Base-by-base conservation (phyloP, 1,284 basidiomycete species). In the Cutaneotrichosporon arboriforme region DNA sequence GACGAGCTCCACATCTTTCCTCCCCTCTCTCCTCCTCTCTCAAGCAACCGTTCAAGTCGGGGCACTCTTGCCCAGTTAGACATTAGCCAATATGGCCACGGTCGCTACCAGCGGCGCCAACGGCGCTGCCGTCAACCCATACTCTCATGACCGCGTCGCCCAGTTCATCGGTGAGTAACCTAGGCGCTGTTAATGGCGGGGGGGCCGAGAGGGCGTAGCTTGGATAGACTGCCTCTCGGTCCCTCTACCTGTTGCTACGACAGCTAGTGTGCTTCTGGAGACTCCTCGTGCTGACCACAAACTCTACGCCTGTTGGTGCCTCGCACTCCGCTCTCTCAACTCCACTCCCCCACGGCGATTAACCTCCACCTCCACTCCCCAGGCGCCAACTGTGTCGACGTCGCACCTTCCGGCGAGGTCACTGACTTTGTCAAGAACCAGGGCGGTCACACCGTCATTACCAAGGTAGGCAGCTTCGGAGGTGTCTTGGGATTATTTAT, bases 361-460 rank as follows among this genome's bases (percentile, higher is more conserved):
- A 4, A 18, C 38, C 34, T 49, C 45, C 41, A n/a, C 38, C 50
- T 36, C 49, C 47, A 38, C 42, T n/a, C n/a, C n/a, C n/a, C 66
- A 97, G 96, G 96, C 70, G 92, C 90, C 53, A 96, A 97, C 78
- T 84, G 88, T 36, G 75, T 97, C 62, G 89, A 93, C 52, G 84
- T 81, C 57, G 93, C 93, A 33, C 79, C 87, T 15, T 77, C 85
- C 26, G 83, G 89, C 54, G 81, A 81, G 54, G 86, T 98, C 43
- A 80, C 85, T 59, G 92, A 97, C 78, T 98, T 96, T 76, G 92
- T 98, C 53, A 87, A 88, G 72, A 78, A 80, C 49, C 81, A 93
- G 73, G 92, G 91, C 33, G 96, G 96, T 61, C 96, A 99, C 77
- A 96, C 93, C 34, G 93, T 98, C 59, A 97, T 99, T 75, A 97